These are phyloP conservation scores for Penicillium crystallinum DNA, from an alignment of 495 filamentous ascomycete genomes.

Conservation along the genomic window DNA sequence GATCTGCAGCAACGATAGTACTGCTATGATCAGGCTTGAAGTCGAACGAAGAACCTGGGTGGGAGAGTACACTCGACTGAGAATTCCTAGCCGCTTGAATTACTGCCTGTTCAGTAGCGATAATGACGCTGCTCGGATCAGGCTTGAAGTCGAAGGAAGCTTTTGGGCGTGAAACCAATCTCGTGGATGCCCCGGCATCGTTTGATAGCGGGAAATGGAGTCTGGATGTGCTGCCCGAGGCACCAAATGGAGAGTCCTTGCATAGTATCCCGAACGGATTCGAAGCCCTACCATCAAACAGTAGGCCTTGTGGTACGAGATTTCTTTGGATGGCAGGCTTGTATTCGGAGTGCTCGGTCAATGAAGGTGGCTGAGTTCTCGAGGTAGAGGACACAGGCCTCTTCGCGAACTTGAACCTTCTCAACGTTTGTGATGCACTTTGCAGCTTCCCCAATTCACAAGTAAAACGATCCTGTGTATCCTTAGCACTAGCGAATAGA, in stretches of 20 bases:
- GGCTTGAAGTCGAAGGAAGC: too few relatives aligned
- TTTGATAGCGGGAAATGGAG: background rate
- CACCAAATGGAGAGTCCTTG: background rate
- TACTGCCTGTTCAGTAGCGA: too few relatives aligned
- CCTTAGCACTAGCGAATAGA: conserved; percentile 14
- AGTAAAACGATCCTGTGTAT: conserved; percentile 4
- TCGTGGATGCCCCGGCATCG: too few relatives aligned
- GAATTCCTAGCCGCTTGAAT: too few relatives aligned
- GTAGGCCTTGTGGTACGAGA: background rate
- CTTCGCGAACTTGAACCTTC: background rate
- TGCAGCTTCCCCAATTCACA: conserved; percentile 18
- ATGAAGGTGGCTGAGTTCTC: background rate
- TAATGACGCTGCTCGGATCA: too few relatives aligned
- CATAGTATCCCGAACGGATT: background rate
- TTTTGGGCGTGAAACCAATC: too few relatives aligned
- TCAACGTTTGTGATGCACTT: background rate
- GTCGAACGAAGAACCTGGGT: background rate
- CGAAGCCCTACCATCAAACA: background rate
- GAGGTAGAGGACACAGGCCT: background rate
- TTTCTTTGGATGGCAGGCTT: background rate
- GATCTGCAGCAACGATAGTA: too few relatives aligned
- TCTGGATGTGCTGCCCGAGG: background rate
- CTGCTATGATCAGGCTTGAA: background rate
- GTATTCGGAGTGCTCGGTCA: background rate
- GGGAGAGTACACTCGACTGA: background rate